Base-by-base conservation (phyloP, 495 filamentous ascomycete species). In the Penicillium verhagenii region DNA sequence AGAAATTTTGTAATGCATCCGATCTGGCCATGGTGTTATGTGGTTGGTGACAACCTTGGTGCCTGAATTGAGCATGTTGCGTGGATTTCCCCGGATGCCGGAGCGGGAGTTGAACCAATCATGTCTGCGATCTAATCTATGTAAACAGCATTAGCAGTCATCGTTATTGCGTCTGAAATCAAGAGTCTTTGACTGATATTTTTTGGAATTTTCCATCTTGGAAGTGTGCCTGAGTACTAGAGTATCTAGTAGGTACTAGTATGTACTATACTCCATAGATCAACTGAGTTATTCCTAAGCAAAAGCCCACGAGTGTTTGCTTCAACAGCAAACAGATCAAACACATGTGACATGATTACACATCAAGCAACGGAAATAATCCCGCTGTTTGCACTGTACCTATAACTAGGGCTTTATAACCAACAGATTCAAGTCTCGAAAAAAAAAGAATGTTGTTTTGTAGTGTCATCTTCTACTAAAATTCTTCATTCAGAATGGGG, bases 1-100 rank as follows among this genome's bases (percentile, higher is more conserved):
- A 50, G 42, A 67, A 71, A 16, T 25, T 51, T 21, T 56, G 44
- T 7, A 67, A 46, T 18, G 45, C 33, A 20, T 61, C 54, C 19
- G 37, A 28, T 39, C 54, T 57, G 37, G 47, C 43, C 59, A 61
- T 61, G 31, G 42, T 60, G 48, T 4, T 35, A 4, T 35, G 14
- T 14, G 16, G 16, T 35, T 35, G 33, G 14, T 14, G 33, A 13
- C 33, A 33, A 33, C 6, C 29, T 14, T 35, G 33, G 13, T 35
- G 33, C 33, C 33, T n/a, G 13, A 31, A 6, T n/a, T n/a, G n/a
- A 14, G 33, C 14, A 35, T 35, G 11, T 4, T 35, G 33, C 33
- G 33, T 35, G 33, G 13, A 35, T 35, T 35, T 35, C 33, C 33
- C 33, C 33, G 33, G 33, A 35, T 35, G 33, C 28, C 9, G 28